Conservation (phyloP, 371 early-diverging fungal species). For the Blastocladiella emersonii region DNA sequence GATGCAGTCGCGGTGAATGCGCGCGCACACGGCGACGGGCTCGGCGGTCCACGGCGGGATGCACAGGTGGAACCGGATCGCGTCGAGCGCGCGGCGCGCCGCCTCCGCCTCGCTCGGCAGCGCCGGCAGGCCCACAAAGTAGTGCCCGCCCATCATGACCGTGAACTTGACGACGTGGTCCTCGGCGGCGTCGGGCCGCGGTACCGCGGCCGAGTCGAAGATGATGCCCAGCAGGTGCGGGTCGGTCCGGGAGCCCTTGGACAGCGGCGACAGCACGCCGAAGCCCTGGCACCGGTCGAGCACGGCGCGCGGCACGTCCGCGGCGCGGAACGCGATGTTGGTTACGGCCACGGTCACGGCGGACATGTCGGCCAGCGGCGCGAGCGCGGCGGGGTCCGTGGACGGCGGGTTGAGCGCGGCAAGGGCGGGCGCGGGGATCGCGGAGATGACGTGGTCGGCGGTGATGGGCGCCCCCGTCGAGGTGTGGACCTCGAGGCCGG, state of each 20-base stretch:
- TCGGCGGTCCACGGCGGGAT: slow-evolving; percentile 20
- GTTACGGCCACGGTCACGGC: not conserved
- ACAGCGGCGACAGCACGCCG: not conserved
- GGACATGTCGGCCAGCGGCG: not conserved
- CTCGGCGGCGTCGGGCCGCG: slow-evolving; percentile 37
- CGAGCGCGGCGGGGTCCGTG: not conserved
- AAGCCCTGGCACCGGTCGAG: not conserved
- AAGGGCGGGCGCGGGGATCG: not conserved
- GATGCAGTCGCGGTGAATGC: slow-evolving; percentile 65
- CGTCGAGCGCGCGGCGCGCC: slow-evolving; percentile 22
- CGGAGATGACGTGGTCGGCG: slow-evolving; percentile 6
- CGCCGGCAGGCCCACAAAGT: slow-evolving; percentile 39
- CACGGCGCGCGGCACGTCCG: not conserved
- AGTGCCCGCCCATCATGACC: slow-evolving; percentile 83
- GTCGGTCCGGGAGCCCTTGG: not conserved
- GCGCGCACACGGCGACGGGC: slow-evolving; percentile 36
- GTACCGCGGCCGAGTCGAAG: slow-evolving; percentile 73
- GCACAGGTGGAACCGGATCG: slow-evolving; percentile 36
- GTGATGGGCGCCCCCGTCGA: not conserved
- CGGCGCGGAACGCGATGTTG: not conserved
- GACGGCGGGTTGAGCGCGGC: not conserved
- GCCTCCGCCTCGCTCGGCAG: slow-evolving; percentile 13
- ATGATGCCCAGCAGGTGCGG: slow-evolving; percentile 55
- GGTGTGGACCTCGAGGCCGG: not conserved
- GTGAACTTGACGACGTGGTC: slow-evolving; percentile 46